phyloP scores from a whole-genome alignment of 768 basidiomycete species.

The Boletus patriciae region DNA sequence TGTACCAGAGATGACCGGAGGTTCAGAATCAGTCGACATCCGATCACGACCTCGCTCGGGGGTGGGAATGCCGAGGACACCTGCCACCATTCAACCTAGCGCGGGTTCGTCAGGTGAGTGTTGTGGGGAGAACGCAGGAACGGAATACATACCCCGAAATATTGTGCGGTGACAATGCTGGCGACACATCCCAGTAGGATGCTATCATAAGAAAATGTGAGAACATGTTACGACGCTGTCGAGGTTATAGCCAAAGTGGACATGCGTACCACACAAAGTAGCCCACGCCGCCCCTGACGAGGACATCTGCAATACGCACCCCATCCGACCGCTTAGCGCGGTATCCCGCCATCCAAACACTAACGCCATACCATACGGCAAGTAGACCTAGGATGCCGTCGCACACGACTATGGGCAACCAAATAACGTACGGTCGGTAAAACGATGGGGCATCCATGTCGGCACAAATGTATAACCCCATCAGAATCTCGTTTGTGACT shows the following conservation, averaged over 20 bases:
- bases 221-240: no score
- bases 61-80: slow-evolving; percentile 6
- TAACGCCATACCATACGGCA: slow-evolving; percentile 4
- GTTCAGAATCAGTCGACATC: slow-evolving; percentile 11
- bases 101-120: background rate
- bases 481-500: slow-evolving; percentile 11
- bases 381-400: slow-evolving; percentile 10
- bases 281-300: slow-evolving; percentile 14
- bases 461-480: slow-evolving; percentile 5
- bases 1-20: slow-evolving; percentile 2
- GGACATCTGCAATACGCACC: slow-evolving; percentile 1
- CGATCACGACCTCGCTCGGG: slow-evolving; percentile 1
- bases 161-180: background rate
- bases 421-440: background rate
- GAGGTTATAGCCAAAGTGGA: background rate
- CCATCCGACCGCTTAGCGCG: background rate
- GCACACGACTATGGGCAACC: slow-evolving; percentile 10
- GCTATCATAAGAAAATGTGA: slow-evolving; percentile 3
- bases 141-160: slow-evolving; percentile 2
- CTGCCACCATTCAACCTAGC: slow-evolving; percentile 4
- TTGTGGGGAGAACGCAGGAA: background rate
- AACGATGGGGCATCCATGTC: background rate
- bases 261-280: slow-evolving; percentile 18
- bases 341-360: background rate
- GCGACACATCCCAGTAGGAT: slow-evolving; percentile 8